Evolutionary conservation across 257 asterid species (phyloP).

Genomic region (Knoxia roxburghii): DNA sequence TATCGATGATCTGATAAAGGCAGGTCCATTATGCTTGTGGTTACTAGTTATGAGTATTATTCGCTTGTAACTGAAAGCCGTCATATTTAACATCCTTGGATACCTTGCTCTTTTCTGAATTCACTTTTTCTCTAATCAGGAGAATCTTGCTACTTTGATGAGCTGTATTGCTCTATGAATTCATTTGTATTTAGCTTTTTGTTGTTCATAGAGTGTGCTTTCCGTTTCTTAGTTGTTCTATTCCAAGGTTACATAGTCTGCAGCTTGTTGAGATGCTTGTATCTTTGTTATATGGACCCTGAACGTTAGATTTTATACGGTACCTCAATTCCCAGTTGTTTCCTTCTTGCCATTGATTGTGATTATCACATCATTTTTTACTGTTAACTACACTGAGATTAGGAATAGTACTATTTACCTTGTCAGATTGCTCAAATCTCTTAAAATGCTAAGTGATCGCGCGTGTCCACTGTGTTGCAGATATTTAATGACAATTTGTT

Average conservation of each 20-base stretch:
- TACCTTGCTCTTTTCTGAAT: not conserved
- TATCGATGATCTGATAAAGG: conserved; percentile 93
- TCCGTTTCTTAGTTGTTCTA: not conserved
- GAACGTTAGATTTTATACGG: not conserved
- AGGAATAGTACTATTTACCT: not conserved
- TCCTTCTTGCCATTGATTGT: not conserved
- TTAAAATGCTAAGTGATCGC: not conserved
- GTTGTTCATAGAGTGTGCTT: too few relatives aligned
- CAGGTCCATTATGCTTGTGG: conserved; percentile 39
- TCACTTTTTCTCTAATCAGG: not conserved
- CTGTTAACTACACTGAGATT: not conserved
- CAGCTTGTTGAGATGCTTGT: not conserved
- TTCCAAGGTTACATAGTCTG: not conserved
- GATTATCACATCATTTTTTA: not conserved
- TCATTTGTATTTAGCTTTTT: not conserved
- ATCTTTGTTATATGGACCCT: not conserved
- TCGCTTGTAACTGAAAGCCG: conserved; percentile 7
- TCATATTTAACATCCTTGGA: conserved; percentile 6
- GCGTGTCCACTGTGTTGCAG: conserved; percentile 41
- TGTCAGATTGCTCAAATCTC: not conserved
- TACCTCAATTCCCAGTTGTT: too few relatives aligned
- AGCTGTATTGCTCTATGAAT: not conserved
- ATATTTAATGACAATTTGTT: conserved; percentile 78
- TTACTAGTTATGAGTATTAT: conserved; percentile 13
- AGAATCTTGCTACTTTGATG: not conserved